Evolutionary conservation across 768 basidiomycete species (phyloP), one percentile per base, ranked within the genome.

Genomic region (Xanthoconium purpureum): DNA sequence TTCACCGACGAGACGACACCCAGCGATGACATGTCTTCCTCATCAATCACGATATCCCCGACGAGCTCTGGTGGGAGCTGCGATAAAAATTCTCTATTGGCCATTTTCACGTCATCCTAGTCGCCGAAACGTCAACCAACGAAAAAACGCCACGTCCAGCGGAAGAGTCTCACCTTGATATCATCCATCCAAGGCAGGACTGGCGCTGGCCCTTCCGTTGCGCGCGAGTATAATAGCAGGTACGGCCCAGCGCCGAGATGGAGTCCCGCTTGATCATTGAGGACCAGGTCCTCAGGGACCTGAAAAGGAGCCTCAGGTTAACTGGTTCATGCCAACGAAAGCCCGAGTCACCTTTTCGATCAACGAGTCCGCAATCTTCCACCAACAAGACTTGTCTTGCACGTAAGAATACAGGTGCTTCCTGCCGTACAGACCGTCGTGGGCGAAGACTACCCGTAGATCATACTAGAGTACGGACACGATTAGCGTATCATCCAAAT

Each of bases 321-420:
- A 37, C 20, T 46, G 11, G 13, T 40, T 24, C 10, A 3, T 20
- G 12, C 29, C 13, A 7, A 38, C 5, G 24, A 39, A 10, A 11
- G 12, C 3, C 6, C 55, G 1, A 10, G 17, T 47, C 56, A 84
- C 90, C 79, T 88, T 82, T 1, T 81, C 83, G 3, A 91, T 85
- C 12, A 75, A 72, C 55, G 81, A 80, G 62, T 91, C 91, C 9
- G 87, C 77, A 3, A 84, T 87, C 72, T 89, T 92, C 88, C 89
- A 93, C 91, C 91, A 94, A 4, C 68, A 71, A 6, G 79, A 84
- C 43, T 82, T 78, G 30, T 67, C 69, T 56, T 85, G 81, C 13
- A 90, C 83, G 59, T 91, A 94, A 7, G 88, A 87, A 66, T 91
- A 90, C 10, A 89, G 73, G 62, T 91, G 87, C 54, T 81, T 89